These are phyloP conservation scores for Zygosaccharomyces gambellarensis DNA, from an alignment of 805 yeast species.

Conservation along the genomic window DNA sequence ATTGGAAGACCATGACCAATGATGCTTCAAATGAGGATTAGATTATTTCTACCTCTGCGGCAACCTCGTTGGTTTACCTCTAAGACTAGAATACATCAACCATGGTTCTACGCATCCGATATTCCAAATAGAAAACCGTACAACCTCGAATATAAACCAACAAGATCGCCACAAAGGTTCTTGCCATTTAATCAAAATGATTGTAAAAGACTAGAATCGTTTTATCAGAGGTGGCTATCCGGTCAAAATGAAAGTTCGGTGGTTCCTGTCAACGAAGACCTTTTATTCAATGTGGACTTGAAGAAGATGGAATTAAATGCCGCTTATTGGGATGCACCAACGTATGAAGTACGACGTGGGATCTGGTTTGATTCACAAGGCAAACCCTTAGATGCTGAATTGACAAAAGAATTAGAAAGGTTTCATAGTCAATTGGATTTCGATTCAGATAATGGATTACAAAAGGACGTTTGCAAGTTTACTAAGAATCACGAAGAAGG, in stretches of 20 bases:
- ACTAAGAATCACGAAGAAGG: constrained; percentile 9
- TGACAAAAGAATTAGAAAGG: constrained; percentile 57
- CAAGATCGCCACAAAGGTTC: constrained; percentile 52
- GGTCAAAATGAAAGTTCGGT: constrained; percentile 3
- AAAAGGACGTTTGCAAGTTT: constrained; percentile 14
- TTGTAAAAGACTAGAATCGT: constrained; percentile 53
- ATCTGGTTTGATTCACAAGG: constrained; percentile 68
- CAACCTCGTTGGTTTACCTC: background rate
- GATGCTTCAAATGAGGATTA: background rate
- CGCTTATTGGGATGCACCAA: constrained; percentile 84
- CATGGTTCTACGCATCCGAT: constrained; percentile 85
- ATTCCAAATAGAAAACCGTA: constrained; percentile 65
- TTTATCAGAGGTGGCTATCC: constrained; percentile 32
- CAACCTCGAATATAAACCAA: constrained; percentile 49
- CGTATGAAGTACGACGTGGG: constrained; percentile 77
- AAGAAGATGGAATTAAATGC: constrained; percentile 53
- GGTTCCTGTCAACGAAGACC: constrained; percentile 76
- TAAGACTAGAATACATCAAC: background rate
- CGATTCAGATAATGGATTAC: constrained; percentile 17
- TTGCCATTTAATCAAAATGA: constrained; percentile 64
- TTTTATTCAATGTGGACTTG: constrained; percentile 68
- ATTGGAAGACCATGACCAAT: background rate
- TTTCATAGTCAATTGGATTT: constrained; percentile 44
- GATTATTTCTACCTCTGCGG: background rate
- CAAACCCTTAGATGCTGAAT: constrained; percentile 46